These are phyloP conservation scores for Boletus subparvulus DNA, from an alignment of 768 basidiomycete species.

Conservation along the genomic window DNA sequence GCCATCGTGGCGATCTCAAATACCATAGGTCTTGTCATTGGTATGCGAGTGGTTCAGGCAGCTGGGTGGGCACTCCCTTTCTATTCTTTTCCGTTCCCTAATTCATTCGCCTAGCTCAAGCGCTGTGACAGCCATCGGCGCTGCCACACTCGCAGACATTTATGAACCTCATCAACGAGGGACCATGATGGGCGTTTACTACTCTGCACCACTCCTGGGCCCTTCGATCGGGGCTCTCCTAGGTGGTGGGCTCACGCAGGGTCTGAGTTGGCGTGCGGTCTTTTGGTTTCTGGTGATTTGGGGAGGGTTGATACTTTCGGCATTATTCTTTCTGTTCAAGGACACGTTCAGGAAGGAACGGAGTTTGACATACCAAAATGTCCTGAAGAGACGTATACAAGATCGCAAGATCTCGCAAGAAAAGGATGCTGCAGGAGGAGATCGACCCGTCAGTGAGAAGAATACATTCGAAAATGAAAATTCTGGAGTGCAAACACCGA, in stretches of 20 bases:
- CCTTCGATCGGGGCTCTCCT: conserved; percentile 67
- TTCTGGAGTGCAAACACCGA: background rate
- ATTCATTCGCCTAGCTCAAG: conserved; percentile 44
- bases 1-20: conserved; percentile 57
- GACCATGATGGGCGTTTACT: conserved; percentile 79
- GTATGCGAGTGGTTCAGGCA: conserved; percentile 66
- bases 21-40: conserved; percentile 58
- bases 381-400: conserved; percentile 46
- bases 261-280: conserved; percentile 74
- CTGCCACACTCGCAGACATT: conserved; percentile 74
- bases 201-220: conserved; percentile 76
- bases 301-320: conserved; percentile 50
- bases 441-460: conserved; percentile 12
- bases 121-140: conserved; percentile 68
- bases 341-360: conserved; percentile 87
- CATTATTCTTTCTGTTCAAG: conserved; percentile 69
- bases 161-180: conserved; percentile 76
- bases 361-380: conserved; percentile 74
- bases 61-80: conserved; percentile 45
- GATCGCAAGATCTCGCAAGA: conserved; percentile 18
- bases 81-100: background rate
- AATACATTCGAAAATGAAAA: background rate
- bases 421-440: conserved; percentile 7
- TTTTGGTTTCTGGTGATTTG: conserved; percentile 83
- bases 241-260: conserved; percentile 67